Base-by-base conservation (phyloP, 305 asterid species). In the Plantago coronopus region DNA sequence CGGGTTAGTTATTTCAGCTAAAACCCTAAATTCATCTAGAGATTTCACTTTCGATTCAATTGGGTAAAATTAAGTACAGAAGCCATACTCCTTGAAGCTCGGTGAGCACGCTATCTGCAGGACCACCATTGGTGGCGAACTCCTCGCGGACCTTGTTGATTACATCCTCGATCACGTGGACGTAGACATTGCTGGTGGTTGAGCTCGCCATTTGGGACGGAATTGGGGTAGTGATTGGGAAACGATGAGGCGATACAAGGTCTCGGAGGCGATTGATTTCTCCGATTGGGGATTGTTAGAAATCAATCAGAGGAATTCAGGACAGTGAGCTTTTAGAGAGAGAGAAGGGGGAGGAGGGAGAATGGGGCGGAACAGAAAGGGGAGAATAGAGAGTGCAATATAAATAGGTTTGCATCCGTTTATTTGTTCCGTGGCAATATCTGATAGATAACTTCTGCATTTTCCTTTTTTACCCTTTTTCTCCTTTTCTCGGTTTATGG, bases 101-200 rank as follows among this genome's bases (percentile, higher is more conserved):
- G 50, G 50, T 78, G 70, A 91, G 96, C 48, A 86, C 89, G 69
- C 67, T 67, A 57, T 88, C 98, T 13, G 95, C 96, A 5, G 95
- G 96, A 22, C 96, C 98, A 45, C 84, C 86, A 62, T 84, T 81
- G 70, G 68, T 72, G 78, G 73, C 60, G 80, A 91, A 86, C 81
- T 91, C 98, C 0, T 84, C 95, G 55, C 95, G 95, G 59, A 88
- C 90, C 80, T 91, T 91, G 81, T 56, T 86, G 81, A 88, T 80
- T 59, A 88, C 98, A 70, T 91, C 98, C 68, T 88, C 98, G 72
- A 91, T 91, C 63, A 91, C 96, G 56, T 80, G 83, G 72, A 84
- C 62, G 72, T 91, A 91, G 21, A 91, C 95, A 72, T 64, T 80
- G 76, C 95, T 86, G 53, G 98, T 91, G 67, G 80, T 66, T 15